Conservation (phyloP, 257 asterid genomes). For the Primulina eburnea region DNA sequence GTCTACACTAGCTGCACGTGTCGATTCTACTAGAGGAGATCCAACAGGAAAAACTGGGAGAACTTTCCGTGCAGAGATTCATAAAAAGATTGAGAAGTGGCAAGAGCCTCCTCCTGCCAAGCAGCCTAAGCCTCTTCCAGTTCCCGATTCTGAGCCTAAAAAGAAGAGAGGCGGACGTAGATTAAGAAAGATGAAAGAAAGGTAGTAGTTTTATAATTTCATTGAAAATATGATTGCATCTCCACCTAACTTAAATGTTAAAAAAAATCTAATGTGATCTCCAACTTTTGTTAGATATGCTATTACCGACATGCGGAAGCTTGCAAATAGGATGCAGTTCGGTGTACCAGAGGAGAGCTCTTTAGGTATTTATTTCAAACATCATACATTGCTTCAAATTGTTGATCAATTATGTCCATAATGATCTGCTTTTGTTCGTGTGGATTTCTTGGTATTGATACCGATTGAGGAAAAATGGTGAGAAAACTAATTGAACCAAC, state of each 20-base stretch:
- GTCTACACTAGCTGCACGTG: constrained; percentile 94
- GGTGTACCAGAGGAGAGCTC: constrained; percentile 98
- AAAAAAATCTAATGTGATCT: constrained; percentile 20
- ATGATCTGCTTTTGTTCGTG: not conserved
- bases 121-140: constrained; percentile 98
- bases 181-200: constrained; percentile 93
- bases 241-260: constrained; percentile 9
- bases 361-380: constrained; percentile 48
- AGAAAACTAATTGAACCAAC: not conserved
- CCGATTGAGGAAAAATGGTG: not conserved
- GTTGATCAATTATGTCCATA: not conserved
- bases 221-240: not conserved
- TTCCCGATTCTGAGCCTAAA: constrained; percentile 98
- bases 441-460: not conserved
- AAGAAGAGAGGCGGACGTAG: constrained; percentile 98
- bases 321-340: constrained; percentile 93
- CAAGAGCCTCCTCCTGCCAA: constrained; percentile 99
- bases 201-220: constrained; percentile 37
- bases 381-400: not conserved
- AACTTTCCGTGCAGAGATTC: constrained; percentile 65
- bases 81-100: constrained; percentile 94
- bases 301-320: constrained; percentile 94
- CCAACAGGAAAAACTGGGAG: constrained; percentile 85
- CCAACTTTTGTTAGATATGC: constrained; percentile 63
- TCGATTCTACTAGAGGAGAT: constrained; percentile 81